Evolutionary conservation across 805 yeast species (phyloP).

Genomic region (Hanseniaspora valbyensis): DNA sequence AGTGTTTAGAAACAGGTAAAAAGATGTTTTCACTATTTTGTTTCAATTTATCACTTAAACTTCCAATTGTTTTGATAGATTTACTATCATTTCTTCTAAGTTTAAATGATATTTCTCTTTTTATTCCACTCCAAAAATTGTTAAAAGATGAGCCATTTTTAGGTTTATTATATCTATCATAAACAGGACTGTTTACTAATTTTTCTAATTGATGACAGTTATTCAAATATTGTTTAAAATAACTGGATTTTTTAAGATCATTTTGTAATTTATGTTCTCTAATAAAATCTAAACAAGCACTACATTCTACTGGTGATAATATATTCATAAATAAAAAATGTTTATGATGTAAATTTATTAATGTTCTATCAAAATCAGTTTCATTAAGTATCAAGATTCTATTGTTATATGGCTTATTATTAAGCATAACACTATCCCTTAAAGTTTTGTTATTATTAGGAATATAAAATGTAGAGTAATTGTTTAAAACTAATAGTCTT

Average conservation of each 20-base stretch:
- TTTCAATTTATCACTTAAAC: no score
- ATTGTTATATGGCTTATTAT: background rate
- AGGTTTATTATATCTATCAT: background rate
- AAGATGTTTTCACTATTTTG: no score
- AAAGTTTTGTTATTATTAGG: background rate
- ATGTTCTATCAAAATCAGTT: slow-evolving; percentile 3
- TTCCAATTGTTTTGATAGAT: slow-evolving; percentile 9
- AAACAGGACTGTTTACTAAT: background rate
- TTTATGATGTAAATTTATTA: slow-evolving; percentile 12
- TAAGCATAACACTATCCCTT: background rate
- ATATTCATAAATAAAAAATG: background rate
- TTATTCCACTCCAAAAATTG: slow-evolving; percentile 11
- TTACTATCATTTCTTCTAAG: background rate
- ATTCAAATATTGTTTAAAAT: background rate
- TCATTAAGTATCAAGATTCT: slow-evolving; percentile 1
- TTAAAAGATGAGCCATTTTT: background rate
- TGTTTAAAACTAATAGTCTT: no score
- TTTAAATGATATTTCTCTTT: slow-evolving; percentile 14
- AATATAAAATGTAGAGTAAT: slow-evolving; percentile 8
- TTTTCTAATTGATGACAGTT: background rate
- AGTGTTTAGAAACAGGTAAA: no score
- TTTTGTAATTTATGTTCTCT: slow-evolving; percentile 4
- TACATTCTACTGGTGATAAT: slow-evolving; percentile 4
- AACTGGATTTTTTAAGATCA: background rate
- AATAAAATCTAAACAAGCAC: background rate